phyloP scores from a whole-genome alignment of 306 rosid species.

The Trifolium pratense region DNA sequence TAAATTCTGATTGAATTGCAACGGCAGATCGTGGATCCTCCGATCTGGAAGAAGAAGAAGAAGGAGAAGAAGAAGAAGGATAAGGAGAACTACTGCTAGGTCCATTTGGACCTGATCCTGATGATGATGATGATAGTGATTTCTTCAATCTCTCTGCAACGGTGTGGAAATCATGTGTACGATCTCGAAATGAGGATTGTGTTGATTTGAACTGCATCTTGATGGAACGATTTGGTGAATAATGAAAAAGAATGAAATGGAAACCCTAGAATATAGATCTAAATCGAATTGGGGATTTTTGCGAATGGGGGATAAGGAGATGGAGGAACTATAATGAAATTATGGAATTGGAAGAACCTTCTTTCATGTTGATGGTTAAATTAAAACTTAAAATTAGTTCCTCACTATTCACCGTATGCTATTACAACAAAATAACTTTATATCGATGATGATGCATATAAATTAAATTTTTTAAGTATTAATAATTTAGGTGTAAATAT shows the following conservation, averaged over 20 bases:
- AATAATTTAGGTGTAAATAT: too few species aligned
- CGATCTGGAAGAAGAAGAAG: conserved; percentile 49
- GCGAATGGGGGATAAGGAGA: too few species aligned
- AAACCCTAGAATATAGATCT: conserved; percentile 46
- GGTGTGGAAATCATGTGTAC: conserved; percentile 78
- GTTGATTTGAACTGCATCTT: conserved; percentile 61
- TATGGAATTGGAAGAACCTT: too few species aligned
- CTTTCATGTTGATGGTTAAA: too few species aligned
- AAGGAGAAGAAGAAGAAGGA: not conserved
- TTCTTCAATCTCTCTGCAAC: conserved; percentile 80
- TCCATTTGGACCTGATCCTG: conserved; percentile 60
- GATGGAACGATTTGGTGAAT: too few species aligned
- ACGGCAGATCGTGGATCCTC: conserved; percentile 77
- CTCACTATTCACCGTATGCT: too few species aligned
- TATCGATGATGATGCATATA: too few species aligned
- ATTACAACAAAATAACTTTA: too few species aligned
- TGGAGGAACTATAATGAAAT: too few species aligned
- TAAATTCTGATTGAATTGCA: conserved; percentile 82
- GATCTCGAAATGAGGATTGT: conserved; percentile 85
- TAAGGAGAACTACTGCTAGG: conserved; percentile 28
- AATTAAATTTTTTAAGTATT: too few species aligned
- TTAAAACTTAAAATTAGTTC: too few species aligned
- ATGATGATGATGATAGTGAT: conserved; percentile 40
- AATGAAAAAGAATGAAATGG: too few species aligned
- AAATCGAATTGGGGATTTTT: not conserved